These are phyloP conservation scores for Wallacemonas sp. DNA, from an alignment of 208 protist species.

Conservation along the genomic window DNA sequence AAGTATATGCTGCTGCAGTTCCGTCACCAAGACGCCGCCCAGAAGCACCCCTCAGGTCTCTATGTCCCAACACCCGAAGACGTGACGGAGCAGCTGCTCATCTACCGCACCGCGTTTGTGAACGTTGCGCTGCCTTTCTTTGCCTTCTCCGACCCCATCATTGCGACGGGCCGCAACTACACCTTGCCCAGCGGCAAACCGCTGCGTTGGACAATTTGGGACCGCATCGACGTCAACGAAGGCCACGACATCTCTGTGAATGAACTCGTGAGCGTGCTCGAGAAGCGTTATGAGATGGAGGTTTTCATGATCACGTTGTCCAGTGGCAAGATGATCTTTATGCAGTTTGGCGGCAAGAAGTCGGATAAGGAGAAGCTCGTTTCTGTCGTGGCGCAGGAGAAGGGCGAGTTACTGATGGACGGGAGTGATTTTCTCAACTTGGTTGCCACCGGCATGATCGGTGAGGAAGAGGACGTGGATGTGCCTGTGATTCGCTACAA, in stretches of 20 bases:
- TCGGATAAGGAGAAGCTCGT: slow-evolving; percentile 68
- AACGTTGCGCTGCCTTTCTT: slow-evolving; percentile 98
- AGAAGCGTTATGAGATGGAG: slow-evolving; percentile 89
- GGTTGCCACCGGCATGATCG: slow-evolving; percentile 74
- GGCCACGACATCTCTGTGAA: slow-evolving; percentile 93
- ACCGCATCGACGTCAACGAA: slow-evolving; percentile 95
- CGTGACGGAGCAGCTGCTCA: slow-evolving; percentile 49
- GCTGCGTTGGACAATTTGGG: slow-evolving; percentile 95
- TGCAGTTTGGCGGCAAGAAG: slow-evolving; percentile 75
- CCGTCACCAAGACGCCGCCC: slow-evolving; percentile 18
- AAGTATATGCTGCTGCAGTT: slow-evolving; percentile 93
- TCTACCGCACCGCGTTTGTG: slow-evolving; percentile 96
- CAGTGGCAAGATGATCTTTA: slow-evolving; percentile 86
- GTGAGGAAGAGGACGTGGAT: slow-evolving; percentile 77
- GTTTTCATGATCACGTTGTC: slow-evolving; percentile 92
- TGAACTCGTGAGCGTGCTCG: slow-evolving; percentile 90
- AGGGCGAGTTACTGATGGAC: slow-evolving; percentile 51
- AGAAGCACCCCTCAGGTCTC: slow-evolving; percentile 11
- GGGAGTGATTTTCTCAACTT: slow-evolving; percentile 75
- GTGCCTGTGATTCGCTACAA: slow-evolving; percentile 82
- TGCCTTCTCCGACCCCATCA: slow-evolving; percentile 95
- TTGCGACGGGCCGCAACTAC: slow-evolving; percentile 56
- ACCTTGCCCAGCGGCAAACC: slow-evolving; percentile 44
- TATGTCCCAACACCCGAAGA: slow-evolving; percentile 31
- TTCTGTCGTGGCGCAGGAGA: slow-evolving; percentile 55